Conservation (phyloP, 2,329 filamentous ascomycete species). For the Aspergillus sojae region DNA sequence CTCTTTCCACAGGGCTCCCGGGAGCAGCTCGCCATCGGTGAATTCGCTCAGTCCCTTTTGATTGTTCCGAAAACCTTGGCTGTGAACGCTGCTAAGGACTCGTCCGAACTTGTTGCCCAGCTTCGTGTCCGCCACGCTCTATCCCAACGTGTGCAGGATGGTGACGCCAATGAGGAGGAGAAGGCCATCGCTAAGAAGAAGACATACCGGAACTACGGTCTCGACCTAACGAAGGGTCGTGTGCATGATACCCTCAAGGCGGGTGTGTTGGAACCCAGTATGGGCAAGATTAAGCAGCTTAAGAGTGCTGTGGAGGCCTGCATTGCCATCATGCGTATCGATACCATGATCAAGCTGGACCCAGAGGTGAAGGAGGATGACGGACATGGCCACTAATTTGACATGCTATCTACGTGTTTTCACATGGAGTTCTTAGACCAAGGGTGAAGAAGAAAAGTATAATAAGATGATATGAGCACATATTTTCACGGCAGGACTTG, state of each 20-base stretch:
- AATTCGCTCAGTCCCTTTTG: constrained; percentile 93
- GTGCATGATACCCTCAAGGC: constrained; percentile 93
- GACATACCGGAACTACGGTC: constrained; percentile 97
- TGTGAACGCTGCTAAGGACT: constrained; percentile 95
- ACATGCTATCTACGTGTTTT: constrained; percentile 4
- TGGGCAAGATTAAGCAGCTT: constrained; percentile 97
- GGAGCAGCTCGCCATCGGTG: constrained; percentile 95
- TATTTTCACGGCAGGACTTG: constrained; percentile 9
- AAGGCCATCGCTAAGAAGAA: constrained; percentile 91
- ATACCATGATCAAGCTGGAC: constrained; percentile 97
- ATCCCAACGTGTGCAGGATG: constrained; percentile 86
- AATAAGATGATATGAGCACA: constrained; percentile 23
- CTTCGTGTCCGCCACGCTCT: constrained; percentile 91
- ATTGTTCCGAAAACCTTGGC: constrained; percentile 95
- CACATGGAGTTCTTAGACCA: constrained; percentile 16
- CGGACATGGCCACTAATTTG: constrained; percentile 75
- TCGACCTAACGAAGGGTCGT: constrained; percentile 86
- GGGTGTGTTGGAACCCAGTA: constrained; percentile 92
- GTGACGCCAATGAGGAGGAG: constrained; percentile 76
- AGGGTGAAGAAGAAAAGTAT: constrained; percentile 20
- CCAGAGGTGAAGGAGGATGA: constrained; percentile 82
- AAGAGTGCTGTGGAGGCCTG: constrained; percentile 99
- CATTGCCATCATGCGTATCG: constrained; percentile 98
- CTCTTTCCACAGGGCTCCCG: constrained; percentile 67
- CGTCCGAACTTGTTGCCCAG: constrained; percentile 91